Percentiles rank a stretch among this genome's conserved stretches.
These are phyloP conservation scores for Mediolabrus comicus DNA, from an alignment of 108 stramenopile species.

Conservation along the genomic window DNA sequence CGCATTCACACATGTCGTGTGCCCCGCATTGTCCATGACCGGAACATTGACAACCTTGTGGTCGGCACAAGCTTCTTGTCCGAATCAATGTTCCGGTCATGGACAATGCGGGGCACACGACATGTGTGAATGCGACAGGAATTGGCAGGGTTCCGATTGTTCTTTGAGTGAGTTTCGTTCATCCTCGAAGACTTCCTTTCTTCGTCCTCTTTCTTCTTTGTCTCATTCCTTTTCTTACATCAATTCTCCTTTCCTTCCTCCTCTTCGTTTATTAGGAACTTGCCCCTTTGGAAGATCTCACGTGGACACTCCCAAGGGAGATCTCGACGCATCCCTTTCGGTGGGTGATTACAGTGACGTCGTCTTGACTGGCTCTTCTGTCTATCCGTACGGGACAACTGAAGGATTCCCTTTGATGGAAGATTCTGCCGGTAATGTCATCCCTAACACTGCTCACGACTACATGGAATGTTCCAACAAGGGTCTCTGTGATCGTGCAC, in stretches of 20 bases:
- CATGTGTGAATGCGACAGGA: constrained; percentile 50
- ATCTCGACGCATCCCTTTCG: constrained; percentile 46
- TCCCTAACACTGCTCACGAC: constrained; percentile 62
- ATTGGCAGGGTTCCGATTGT: constrained; percentile 50
- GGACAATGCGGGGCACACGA: constrained; percentile 44
- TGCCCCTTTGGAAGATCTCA: constrained; percentile 52
- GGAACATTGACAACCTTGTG: constrained; percentile 44
- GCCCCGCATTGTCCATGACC: constrained; percentile 43
- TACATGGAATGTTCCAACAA: constrained; percentile 82
- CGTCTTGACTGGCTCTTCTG: constrained; percentile 50
- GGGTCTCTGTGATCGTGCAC: constrained; percentile 73
- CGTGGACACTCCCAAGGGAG: constrained; percentile 46
- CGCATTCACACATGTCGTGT: constrained; percentile 53
- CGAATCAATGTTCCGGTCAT: constrained; percentile 48
- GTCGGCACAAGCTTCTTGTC: constrained; percentile 27
- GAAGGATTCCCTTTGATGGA: constrained; percentile 70
- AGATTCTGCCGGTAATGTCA: constrained; percentile 36
- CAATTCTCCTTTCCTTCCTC: not conserved
- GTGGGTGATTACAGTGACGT: constrained; percentile 15
- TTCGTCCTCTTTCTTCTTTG: no score
- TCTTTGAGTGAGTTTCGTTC: constrained; percentile 41
- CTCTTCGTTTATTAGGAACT: constrained; percentile 25
- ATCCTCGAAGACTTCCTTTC: no score
- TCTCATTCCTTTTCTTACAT: not conserved
- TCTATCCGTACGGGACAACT: constrained; percentile 68